Evolutionary conservation across 805 yeast species (phyloP).

Genomic region (Starmera dryadoides): DNA sequence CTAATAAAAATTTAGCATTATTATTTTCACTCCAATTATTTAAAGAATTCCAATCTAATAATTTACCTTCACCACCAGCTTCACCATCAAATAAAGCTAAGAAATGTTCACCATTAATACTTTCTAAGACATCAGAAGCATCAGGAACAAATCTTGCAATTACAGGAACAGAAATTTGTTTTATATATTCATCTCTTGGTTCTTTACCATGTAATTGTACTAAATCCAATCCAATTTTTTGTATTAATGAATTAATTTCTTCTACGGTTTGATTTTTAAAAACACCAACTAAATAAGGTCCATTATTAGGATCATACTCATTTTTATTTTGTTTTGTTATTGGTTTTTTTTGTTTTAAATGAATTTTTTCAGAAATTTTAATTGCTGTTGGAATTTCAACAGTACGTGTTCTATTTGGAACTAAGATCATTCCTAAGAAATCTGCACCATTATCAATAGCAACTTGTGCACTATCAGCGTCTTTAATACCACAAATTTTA

Average conservation of each 20-base stretch:
- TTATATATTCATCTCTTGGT: slow-evolving; percentile 36
- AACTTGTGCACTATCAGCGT: slow-evolving; percentile 56
- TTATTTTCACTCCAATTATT: slow-evolving; percentile 25
- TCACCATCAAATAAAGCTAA: slow-evolving; percentile 78
- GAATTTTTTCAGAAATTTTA: slow-evolving; percentile 33
- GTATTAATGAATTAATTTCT: slow-evolving; percentile 39
- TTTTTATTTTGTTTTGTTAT: slow-evolving; percentile 8
- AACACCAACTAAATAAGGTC: slow-evolving; percentile 83
- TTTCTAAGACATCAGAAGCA: slow-evolving; percentile 34
- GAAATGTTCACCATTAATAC: slow-evolving; percentile 30
- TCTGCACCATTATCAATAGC: slow-evolving; percentile 74
- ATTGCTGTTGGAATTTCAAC: slow-evolving; percentile 40
- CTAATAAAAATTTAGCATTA: slow-evolving; percentile 47
- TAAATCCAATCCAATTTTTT: slow-evolving; percentile 52
- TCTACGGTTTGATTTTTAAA: slow-evolving; percentile 74
- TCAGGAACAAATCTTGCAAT: slow-evolving; percentile 67
- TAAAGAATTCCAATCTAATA: slow-evolving; percentile 64
- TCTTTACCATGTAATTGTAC: slow-evolving; percentile 87
- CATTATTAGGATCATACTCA: slow-evolving; percentile 16
- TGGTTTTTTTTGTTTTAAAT: slow-evolving; percentile 17
- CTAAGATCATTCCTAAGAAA: slow-evolving; percentile 78
- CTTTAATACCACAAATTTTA: slow-evolving; percentile 80
- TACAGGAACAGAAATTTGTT: slow-evolving; percentile 41
- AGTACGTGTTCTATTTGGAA: slow-evolving; percentile 75
- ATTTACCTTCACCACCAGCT: slow-evolving; percentile 84